Conservation (phyloP, 306 rosid genomes). For the Biancaea sappan region DNA sequence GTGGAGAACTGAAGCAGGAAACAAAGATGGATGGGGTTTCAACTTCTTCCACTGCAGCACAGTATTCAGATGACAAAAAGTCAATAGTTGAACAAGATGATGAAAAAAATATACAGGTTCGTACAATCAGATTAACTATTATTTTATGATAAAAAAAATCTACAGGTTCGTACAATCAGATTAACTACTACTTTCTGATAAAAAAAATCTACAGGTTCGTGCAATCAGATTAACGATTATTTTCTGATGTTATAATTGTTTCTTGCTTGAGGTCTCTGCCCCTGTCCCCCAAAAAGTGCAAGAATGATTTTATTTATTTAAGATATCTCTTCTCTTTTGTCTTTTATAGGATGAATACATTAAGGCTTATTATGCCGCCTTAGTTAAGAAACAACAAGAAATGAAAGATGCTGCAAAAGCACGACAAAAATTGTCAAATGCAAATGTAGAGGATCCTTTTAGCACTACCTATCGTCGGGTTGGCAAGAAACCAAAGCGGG, state of each 20-base stretch:
- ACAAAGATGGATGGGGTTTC: constrained; percentile 55
- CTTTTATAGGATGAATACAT: constrained; percentile 65
- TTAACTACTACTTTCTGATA: constrained; percentile 31
- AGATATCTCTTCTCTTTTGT: constrained; percentile 3
- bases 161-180: constrained; percentile 51
- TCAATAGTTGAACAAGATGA: constrained; percentile 48
- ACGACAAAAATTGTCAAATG: constrained; percentile 39
- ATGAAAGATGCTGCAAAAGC: constrained; percentile 53
- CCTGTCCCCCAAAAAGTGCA: background rate
- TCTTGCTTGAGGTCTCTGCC: background rate
- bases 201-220: constrained; percentile 58
- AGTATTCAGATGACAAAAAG: constrained; percentile 68
- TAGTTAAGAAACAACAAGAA: constrained; percentile 64
- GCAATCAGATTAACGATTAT: constrained; percentile 11
- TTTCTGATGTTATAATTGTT: constrained; percentile 1
- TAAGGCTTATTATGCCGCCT: constrained; percentile 78
- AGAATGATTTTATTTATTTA: background rate
- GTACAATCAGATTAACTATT: constrained; percentile 22
- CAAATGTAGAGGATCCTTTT: constrained; percentile 33
- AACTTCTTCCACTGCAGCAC: constrained; percentile 38
- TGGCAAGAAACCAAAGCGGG: constrained; percentile 80
- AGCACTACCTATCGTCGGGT: constrained; percentile 57
- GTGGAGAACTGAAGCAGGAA: constrained; percentile 70
- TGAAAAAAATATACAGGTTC: constrained; percentile 57
- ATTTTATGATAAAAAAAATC: constrained; percentile 39